Base-by-base conservation (phyloP, 2,329 filamentous ascomycete genomes). In the Cryphonectria naterciae region DNA sequence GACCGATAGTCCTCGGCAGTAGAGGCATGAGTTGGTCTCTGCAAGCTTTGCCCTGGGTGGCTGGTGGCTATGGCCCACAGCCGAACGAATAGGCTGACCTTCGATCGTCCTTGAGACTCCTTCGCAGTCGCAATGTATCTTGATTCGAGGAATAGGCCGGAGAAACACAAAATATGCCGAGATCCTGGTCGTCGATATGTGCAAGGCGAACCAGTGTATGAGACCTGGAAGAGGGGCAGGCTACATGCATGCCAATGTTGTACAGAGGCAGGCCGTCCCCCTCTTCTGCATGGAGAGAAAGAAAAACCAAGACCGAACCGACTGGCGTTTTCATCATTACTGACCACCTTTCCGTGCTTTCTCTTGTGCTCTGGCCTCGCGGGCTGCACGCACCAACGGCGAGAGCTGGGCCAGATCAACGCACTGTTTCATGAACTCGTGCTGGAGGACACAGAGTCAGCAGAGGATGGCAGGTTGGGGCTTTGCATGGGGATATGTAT, bases 351-450 rank as follows among this genome's bases (percentile, higher is more conserved):
- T 93, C 74, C 90, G 88, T 72, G 90, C 90, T 82, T 93, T 93
- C 82, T 98, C 95, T 77, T 95, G 92, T 37, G 92, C 92, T 80
- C 95, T 89, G 74, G 94, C 94, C 79, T 93, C 90, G 75, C 95
- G 89, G 64, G 95, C 95, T 58, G 94, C 92, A 77, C 91, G 89
- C 67, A 98, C 95, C 71, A 98, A 87, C 13, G 95, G 95, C 37
- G 95, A 92, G 68, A 98, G 86, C 72, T 94, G 93, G 68, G 86
- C 86, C 22, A 95, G 81, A 71, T 93, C 92, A 69, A 93, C 89
- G 76, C 92, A 94, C 74, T 86, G 81, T 77, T 90, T 90, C 91
- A 95, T 94, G 79, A 95, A 95, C 19, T 92, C 90, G 77, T 95
- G 92, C 92, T 95, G 72, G 37, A 35, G 15, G 13, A 61, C 22